Conservation (phyloP, 495 filamentous ascomycete genomes). For the Aspergillus homomorphus region DNA sequence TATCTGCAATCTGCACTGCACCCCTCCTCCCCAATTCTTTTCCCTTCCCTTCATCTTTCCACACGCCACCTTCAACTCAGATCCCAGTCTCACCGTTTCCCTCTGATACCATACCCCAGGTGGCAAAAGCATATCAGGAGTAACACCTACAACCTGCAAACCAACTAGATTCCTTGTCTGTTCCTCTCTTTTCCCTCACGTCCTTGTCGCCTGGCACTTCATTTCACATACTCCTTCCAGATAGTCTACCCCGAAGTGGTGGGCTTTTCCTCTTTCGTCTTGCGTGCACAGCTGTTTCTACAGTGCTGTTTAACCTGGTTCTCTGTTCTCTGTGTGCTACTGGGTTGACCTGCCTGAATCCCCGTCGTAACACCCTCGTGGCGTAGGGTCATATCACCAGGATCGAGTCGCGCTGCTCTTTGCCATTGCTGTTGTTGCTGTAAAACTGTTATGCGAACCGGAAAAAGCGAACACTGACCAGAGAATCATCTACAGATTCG, state of each 20-base stretch:
- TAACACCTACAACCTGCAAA: neutral
- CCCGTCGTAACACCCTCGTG: slow-evolving; percentile 23
- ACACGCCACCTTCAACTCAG: neutral
- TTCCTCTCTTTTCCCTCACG: slow-evolving; percentile 1
- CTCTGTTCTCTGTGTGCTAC: neutral
- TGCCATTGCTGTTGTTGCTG: neutral
- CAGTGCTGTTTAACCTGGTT: neutral
- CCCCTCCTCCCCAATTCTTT: slow-evolving; percentile 4
- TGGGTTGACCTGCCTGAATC: slow-evolving; percentile 1
- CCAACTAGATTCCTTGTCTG: slow-evolving; percentile 1
- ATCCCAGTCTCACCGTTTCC: slow-evolving; percentile 1
- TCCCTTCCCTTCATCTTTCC: slow-evolving; percentile 6
- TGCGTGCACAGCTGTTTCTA: slow-evolving; percentile 3
- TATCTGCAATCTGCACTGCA: slow-evolving; percentile 7
- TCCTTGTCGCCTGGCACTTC: slow-evolving; percentile 1
- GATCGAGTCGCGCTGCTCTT: slow-evolving; percentile 9
- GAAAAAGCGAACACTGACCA: slow-evolving; percentile 21
- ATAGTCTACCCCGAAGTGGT: slow-evolving; percentile 2
- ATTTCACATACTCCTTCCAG: slow-evolving; percentile 5
- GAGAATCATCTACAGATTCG: slow-evolving; percentile 19
- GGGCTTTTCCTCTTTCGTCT: slow-evolving; percentile 1
- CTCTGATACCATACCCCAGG: slow-evolving; percentile 5
- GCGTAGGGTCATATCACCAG: slow-evolving; percentile 20
- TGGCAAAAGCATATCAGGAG: neutral
- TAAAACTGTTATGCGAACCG: slow-evolving; percentile 16